Evolutionary conservation across 1,139 yeast species (phyloP).

Genomic region (Debaryomyces psychrophilus): DNA sequence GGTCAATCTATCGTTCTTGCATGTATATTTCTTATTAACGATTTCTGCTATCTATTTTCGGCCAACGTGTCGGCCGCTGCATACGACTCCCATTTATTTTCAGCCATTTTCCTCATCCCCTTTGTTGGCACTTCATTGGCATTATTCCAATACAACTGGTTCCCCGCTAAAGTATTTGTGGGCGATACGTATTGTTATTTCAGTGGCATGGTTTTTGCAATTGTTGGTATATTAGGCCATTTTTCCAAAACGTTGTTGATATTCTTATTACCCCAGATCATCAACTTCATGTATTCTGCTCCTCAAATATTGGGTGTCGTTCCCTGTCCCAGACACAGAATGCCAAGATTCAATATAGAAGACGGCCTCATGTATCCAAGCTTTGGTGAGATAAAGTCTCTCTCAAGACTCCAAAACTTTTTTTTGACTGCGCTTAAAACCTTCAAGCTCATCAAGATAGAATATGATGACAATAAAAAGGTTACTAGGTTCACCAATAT

Average conservation of each 20-base stretch:
- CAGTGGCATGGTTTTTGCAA: constrained; percentile 98
- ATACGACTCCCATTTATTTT: constrained; percentile 79
- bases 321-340: constrained; percentile 94
- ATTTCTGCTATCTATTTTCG: constrained; percentile 63
- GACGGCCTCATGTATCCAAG: constrained; percentile 80
- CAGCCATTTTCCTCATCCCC: constrained; percentile 79
- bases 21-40: constrained; percentile 71
- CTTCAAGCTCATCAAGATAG: constrained; percentile 54
- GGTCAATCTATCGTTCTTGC: constrained; percentile 89
- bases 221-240: constrained; percentile 94
- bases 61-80: constrained; percentile 54
- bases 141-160: constrained; percentile 79
- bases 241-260: constrained; percentile 88
- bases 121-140: constrained; percentile 85
- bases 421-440: constrained; percentile 41
- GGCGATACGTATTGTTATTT: constrained; percentile 98
- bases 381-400: constrained; percentile 33
- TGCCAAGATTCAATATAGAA: constrained; percentile 71
- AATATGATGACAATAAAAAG: constrained; percentile 34
- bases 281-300: constrained; percentile 83
- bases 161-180: constrained; percentile 90
- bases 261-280: constrained; percentile 85
- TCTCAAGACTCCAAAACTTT: constrained; percentile 22
- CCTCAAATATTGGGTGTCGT: constrained; percentile 87
- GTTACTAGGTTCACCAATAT: constrained; percentile 69